Evolutionary conservation across 257 asterid species (phyloP), one percentile per base, ranked within the genome.

Genomic region (Phtheirospermum japonicum): DNA sequence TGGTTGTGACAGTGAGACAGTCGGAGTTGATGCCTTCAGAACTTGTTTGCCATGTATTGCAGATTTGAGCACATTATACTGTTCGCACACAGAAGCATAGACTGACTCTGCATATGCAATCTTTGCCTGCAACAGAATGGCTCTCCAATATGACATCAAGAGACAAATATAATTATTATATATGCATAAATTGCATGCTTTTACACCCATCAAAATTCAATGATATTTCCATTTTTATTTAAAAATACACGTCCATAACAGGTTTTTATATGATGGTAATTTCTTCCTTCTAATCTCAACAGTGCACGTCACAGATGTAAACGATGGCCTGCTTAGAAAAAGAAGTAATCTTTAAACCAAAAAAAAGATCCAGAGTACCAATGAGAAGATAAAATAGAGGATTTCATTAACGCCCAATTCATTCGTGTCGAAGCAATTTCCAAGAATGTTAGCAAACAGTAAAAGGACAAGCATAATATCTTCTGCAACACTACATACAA

Each of bases 21-120:
- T 54, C 61, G 85, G 73, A 28, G 75, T 92, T 57, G 99, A 89
- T 5, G 97, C 95, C 54, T 80, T 65, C 23, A 69, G 79, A 32
- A 95, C 95, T 82, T 74, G 84, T 74, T 83, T 89, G 61, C 83
- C 90, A 76, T 85, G 81, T 76, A 92, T 73, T 37, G 97, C 99
- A 60, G 86, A 78, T 62, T 80, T 75, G 20, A 92, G 85, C 58
- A 85, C 84, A 20, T 73, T 60, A 75, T 89, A 92, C 67, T 92
- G 99, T 80, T 83, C 71, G 56, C 56, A 67, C 68, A 83, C 77
- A 39, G 93, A 86, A 32, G 82, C 80, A 75, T 80, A 86, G 32
- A 89, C 60, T 5, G 83, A 67, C 59, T 68, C 63, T 0, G 85
- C 18, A 65, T 80, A 92, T 10, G 69, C 85, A 67, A 59, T 18